Percentiles rank a stretch among this genome's conserved stretches.
Conservation (phyloP, 2,329 filamentous ascomycete species). For the Stachybotrys chartarum region DNA sequence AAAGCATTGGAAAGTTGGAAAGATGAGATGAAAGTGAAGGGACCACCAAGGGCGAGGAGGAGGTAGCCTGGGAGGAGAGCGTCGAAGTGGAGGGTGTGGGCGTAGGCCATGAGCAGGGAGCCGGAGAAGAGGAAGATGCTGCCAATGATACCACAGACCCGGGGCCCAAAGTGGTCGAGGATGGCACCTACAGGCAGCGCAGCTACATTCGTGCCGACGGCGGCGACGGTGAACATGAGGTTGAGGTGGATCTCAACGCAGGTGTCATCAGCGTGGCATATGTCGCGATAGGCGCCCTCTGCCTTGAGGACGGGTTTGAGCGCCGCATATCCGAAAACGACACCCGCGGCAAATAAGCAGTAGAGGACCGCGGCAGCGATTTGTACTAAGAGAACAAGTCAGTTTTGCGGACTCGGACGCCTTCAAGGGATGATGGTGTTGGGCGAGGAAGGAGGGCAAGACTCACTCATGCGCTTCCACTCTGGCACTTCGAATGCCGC, state of each 20-base stretch:
- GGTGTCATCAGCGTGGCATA: conserved; percentile 43
- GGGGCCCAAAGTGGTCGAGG: conserved; percentile 74
- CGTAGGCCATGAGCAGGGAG: conserved; percentile 61
- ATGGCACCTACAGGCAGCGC: conserved; percentile 81
- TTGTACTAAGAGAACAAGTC: conserved; percentile 13
- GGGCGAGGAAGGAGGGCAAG: background rate
- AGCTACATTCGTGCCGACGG: conserved; percentile 80
- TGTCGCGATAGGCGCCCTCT: conserved; percentile 63
- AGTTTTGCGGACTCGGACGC: background rate
- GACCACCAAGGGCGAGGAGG: conserved; percentile 69
- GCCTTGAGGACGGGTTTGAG: conserved; percentile 73
- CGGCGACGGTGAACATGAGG: conserved; percentile 87
- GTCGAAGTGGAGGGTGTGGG: conserved; percentile 58
- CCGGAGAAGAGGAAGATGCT: conserved; percentile 60
- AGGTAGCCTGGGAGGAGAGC: conserved; percentile 68
- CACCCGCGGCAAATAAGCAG: conserved; percentile 69
- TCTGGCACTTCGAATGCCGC: conserved; percentile 46
- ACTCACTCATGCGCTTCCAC: conserved; percentile 47
- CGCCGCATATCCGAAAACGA: conserved; percentile 80
- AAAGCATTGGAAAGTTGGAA: conserved; percentile 85
- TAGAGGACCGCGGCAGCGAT: conserved; percentile 19
- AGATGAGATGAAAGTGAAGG: conserved; percentile 75
- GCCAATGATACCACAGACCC: conserved; percentile 66
- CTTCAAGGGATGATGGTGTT: background rate
- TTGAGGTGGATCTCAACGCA: conserved; percentile 59